Percentiles rank a stretch among this genome's conserved stretches.
These are phyloP conservation scores for Fusarium sp. DNA, from an alignment of 2,329 filamentous ascomycete species.

Conservation along the genomic window DNA sequence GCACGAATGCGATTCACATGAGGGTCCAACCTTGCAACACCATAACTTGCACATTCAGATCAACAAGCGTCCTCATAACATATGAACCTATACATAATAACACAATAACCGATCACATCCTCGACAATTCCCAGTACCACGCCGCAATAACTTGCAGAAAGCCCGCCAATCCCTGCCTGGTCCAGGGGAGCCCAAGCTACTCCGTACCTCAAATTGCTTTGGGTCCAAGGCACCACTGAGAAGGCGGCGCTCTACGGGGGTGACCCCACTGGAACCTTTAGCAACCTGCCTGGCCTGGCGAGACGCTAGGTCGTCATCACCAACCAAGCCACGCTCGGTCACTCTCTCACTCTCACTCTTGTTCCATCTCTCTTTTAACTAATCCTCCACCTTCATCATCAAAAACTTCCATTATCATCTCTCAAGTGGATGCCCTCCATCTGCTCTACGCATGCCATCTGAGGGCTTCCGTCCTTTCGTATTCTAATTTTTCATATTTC, in stretches of 20 bases:
- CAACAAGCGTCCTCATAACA: conserved; percentile 2
- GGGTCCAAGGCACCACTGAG: conserved; percentile 6
- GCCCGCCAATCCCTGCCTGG: conserved; percentile 28
- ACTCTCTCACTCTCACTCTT: background rate
- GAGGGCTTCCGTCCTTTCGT: conserved; percentile 30
- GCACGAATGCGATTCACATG: no score
- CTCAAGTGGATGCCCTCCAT: conserved; percentile 28
- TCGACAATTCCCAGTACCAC: background rate
- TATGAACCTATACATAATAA: conserved; percentile 25
- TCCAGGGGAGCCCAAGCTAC: conserved; percentile 31
- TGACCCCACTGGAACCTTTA: conserved; percentile 29
- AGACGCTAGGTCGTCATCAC: conserved; percentile 27
- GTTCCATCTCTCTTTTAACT: conserved; percentile 6
- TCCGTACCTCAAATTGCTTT: conserved; percentile 32
- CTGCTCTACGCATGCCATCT: conserved; percentile 21
- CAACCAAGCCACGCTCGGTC: conserved; percentile 24
- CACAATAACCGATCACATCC: conserved; percentile 11
- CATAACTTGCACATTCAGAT: background rate
- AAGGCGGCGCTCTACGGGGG: conserved; percentile 18
- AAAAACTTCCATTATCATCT: conserved; percentile 1
- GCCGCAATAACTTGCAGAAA: conserved; percentile 1
- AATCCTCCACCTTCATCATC: conserved; percentile 29
- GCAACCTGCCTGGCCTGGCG: conserved; percentile 19
- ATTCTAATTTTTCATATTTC: conserved; percentile 33
- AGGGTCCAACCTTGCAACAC: background rate